phyloP scores from a whole-genome alignment of 208 protist species.

The Trypanosoma cruzi region DNA sequence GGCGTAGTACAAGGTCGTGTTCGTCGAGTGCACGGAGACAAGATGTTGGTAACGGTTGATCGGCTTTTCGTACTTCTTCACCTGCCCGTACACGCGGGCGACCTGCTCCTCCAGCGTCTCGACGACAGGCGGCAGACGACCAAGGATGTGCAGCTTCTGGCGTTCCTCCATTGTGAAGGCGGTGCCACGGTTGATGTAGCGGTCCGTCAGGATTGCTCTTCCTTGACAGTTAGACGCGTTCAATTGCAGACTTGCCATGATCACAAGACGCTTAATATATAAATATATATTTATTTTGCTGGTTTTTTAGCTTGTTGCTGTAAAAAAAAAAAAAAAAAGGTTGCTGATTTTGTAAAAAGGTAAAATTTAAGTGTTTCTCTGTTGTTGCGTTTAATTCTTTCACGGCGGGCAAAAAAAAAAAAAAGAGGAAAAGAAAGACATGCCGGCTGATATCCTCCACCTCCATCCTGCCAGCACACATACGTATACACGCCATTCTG shows the following conservation, averaged over 20 bases:
- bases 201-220: constrained; percentile 74
- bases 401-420: constrained; percentile 5
- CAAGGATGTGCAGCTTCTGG: constrained; percentile 62
- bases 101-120: constrained; percentile 87
- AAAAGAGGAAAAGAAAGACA: constrained; percentile 16
- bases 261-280: too few species aligned
- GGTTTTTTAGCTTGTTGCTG: too few species aligned
- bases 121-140: constrained; percentile 61
- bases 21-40: constrained; percentile 58
- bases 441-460: too few species aligned
- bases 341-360: not conserved
- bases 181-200: constrained; percentile 79
- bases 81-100: constrained; percentile 61
- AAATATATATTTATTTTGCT: too few species aligned
- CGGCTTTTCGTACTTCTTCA: constrained; percentile 74
- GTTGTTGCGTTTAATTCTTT: not conserved
- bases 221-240: too few species aligned
- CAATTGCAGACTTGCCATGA: not conserved
- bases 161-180: constrained; percentile 84
- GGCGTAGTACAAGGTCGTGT: constrained; percentile 85
- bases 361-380: not conserved
- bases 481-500: too few species aligned
- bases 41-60: constrained; percentile 88
- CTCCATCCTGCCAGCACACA: too few species aligned
- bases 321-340: too few species aligned